A percentile compares a stretch with the other conserved stretches of the same genome.
Evolutionary conservation across 352 stramenopile genomes (phyloP).

Genomic region (Peronosclerospora sorghi): DNA sequence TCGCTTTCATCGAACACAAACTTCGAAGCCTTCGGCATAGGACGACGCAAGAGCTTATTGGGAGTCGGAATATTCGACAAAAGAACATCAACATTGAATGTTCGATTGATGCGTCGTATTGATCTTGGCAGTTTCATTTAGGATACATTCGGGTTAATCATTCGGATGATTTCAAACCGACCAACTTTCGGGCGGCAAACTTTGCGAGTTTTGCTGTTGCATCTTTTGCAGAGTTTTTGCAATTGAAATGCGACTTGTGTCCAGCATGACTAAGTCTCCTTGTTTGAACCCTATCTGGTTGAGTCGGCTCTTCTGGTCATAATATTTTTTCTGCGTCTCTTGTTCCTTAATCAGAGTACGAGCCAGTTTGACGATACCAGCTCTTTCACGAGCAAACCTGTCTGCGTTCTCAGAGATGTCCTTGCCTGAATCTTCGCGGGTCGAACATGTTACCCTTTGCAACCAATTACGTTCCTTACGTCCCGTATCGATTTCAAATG

Average conservation of each 20-base stretch:
- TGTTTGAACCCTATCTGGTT: neutral
- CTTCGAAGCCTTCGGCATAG: neutral
- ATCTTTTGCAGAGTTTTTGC: neutral
- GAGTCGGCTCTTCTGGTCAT: neutral
- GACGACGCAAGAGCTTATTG: neutral
- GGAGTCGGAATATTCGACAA: neutral
- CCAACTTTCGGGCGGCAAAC: neutral
- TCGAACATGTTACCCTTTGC: no score
- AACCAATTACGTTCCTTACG: neutral
- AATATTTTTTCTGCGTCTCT: neutral
- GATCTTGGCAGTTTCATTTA: neutral
- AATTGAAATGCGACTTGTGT: neutral
- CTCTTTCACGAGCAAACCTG: no score
- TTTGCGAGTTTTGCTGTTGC: neutral
- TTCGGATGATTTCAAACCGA: neutral
- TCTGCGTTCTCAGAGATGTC: no score
- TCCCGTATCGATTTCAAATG: neutral
- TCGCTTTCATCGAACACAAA: neutral
- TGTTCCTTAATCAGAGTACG: neutral
- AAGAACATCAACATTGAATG: neutral
- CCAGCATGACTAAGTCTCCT: neutral
- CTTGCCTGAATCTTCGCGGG: no score
- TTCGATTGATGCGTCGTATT: neutral
- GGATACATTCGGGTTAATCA: neutral
- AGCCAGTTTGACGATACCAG: neutral